Evolutionary conservation across 164 flowering plant genomes (phyloP), one percentile per base, ranked within the genome.

Genomic region (Umbellularia californica): DNA sequence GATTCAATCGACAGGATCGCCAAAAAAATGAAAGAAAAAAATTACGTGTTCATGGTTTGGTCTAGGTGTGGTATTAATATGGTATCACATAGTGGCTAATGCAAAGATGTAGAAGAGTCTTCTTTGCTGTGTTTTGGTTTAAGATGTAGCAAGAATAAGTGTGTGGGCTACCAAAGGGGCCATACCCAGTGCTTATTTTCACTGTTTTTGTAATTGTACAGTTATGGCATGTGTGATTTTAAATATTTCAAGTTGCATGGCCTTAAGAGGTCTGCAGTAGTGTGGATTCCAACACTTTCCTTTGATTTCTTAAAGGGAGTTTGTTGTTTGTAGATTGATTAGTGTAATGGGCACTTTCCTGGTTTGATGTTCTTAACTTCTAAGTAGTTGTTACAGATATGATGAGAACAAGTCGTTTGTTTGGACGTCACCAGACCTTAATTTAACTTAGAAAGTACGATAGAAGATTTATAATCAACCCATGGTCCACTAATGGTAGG

Each of bases 121-220:
- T 55, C 60, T 64, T 22, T 7, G 19, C 66, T 24, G 5, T 64
- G 13, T 7, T 64, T 23, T 24, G 24, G 3, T 69, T 41, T 24
- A 71, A 60, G 66, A 13, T 24, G 50, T 58, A 41, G 10, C 10
- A 5, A 35, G 47, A 71, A 71, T 71, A 71, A 71, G 72, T 47
- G 14, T 13, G 24, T 58, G 41, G 65, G 74, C 65, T 58, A n/a
- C 66, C 74, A 60, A 71, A 71, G 74, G 50, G 30, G 74, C 74
- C 65, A 13, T 60, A 19, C 28, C 28, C 74, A 63, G 58, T 24
- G 25, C 47, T 6, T 35, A 6, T 35, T 58, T 55, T 3, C 60
- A 13, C n/a, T 58, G 74, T 17, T 58, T 20, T 15, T 30, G 41
- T 30, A 25, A 23, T 5, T 30, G 41, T 66, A 30, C 19, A 66